These are phyloP conservation scores for Trichosporon ovoides DNA, from an alignment of 1,284 basidiomycete genomes.

Conservation along the genomic window DNA sequence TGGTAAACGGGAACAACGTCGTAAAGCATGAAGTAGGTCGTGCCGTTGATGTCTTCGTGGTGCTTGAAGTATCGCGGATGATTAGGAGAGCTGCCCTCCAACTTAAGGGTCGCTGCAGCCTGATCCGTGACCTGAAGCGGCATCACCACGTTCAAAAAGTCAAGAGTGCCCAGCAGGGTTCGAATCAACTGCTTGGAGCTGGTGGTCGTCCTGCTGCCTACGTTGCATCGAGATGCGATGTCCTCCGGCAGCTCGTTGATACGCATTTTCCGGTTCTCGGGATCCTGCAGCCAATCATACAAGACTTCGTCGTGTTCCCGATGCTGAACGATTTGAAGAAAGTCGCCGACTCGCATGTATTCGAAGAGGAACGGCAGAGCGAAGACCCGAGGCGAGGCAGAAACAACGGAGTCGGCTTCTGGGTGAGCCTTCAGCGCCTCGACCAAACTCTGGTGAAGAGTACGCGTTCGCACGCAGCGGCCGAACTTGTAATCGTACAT, in stretches of 20 bases:
- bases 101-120: conserved; percentile 1
- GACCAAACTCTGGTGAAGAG: conserved; percentile 30
- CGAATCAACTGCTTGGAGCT: conserved; percentile 23
- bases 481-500: conserved; percentile 35
- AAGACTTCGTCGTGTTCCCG: conserved; percentile 31
- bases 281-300: conserved; percentile 27
- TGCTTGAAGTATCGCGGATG: conserved; percentile 11
- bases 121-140: conserved; percentile 22
- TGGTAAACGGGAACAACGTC: conserved; percentile 40
- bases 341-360: conserved; percentile 33
- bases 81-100: neutral
- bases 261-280: conserved; percentile 22
- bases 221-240: conserved; percentile 7
- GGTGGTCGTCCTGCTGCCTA: conserved; percentile 17
- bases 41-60: conserved; percentile 5
- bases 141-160: conserved; percentile 30
- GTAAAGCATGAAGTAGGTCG: conserved; percentile 34
- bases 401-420: conserved; percentile 21
- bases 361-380: conserved; percentile 35
- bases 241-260: conserved; percentile 16
- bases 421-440: conserved; percentile 17
- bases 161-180: conserved; percentile 19
- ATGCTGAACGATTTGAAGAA: conserved; percentile 26
- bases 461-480: conserved; percentile 26
- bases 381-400: conserved; percentile 30